Evolutionary conservation across 1,284 basidiomycete species (phyloP).

Genomic region (Rhizopogon hawkerae): DNA sequence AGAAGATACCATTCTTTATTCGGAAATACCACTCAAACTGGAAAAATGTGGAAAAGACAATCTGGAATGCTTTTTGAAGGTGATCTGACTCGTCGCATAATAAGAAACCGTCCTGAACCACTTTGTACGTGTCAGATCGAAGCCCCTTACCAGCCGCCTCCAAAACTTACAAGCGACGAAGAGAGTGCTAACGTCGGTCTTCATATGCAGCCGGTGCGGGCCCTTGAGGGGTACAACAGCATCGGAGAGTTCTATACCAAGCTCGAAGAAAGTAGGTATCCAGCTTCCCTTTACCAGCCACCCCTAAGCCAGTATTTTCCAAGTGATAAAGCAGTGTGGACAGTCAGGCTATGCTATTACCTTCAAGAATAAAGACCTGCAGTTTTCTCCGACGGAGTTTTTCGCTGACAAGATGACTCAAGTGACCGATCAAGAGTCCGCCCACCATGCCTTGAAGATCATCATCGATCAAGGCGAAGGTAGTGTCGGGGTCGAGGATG

Average conservation of each 20-base stretch:
- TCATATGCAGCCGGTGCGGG: not conserved
- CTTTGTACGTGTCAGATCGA: not conserved
- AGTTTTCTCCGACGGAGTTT: slow-evolving; percentile 12
- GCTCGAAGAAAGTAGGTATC: slow-evolving; percentile 1
- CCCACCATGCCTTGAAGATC: slow-evolving; percentile 13
- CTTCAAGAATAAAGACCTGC: slow-evolving; percentile 6
- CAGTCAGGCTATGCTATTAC: slow-evolving; percentile 4
- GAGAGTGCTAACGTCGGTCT: not conserved
- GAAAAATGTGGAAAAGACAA: slow-evolving; percentile 11
- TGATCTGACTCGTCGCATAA: slow-evolving; percentile 2
- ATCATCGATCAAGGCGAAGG: slow-evolving; percentile 20
- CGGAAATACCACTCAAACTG: slow-evolving; percentile 10
- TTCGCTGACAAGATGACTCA: slow-evolving; percentile 13
- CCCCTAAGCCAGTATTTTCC: not conserved
- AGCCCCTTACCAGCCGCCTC: slow-evolving; percentile 1
- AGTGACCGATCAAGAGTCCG: slow-evolving; percentile 10
- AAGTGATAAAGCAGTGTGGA: slow-evolving; percentile 4
- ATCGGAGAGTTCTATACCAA: slow-evolving; percentile 4
- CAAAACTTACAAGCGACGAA: not conserved
- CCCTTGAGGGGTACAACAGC: not conserved
- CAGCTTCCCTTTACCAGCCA: not conserved
- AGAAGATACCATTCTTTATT: not conserved
- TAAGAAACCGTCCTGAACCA: not conserved
- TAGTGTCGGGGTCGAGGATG: slow-evolving; percentile 11
- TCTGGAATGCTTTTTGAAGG: slow-evolving; percentile 14